Evolutionary conservation across 345 rosid genomes (phyloP).

Genomic region (Dimocarpus longan): DNA sequence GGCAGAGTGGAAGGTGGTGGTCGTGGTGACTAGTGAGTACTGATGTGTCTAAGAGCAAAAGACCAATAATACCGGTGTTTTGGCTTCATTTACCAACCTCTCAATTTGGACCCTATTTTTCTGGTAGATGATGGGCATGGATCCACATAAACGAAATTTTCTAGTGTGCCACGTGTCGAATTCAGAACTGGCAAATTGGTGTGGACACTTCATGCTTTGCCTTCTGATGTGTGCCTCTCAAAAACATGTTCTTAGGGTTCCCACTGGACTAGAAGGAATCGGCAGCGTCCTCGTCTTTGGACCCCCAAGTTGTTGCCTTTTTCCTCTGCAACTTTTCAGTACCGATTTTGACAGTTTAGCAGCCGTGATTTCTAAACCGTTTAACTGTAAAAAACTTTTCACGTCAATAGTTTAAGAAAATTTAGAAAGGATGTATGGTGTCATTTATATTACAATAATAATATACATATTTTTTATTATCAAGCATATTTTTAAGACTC

Average conservation of each 20-base stretch:
- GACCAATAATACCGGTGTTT: constrained; percentile 10
- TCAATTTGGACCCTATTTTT: constrained; percentile 35
- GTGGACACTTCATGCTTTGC: neutral
- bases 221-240: neutral
- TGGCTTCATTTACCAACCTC: constrained; percentile 43
- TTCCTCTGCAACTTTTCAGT: neutral
- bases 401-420: too few species aligned
- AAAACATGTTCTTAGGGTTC: neutral
- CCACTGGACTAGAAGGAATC: too few species aligned
- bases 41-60: neutral
- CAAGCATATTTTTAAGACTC: too few species aligned
- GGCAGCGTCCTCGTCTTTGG: neutral
- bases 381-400: neutral
- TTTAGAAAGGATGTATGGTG: too few species aligned
- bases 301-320: neutral
- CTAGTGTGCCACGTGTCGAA: neutral
- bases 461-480: too few species aligned
- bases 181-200: neutral
- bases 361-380: neutral
- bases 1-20: neutral
- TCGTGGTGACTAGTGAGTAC: neutral
- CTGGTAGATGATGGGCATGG: constrained; percentile 24
- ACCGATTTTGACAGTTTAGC: neutral
- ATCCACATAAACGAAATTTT: neutral
- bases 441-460: too few species aligned